Conservation (phyloP, 495 filamentous ascomycete genomes). For the Podospora tetraspora region DNA sequence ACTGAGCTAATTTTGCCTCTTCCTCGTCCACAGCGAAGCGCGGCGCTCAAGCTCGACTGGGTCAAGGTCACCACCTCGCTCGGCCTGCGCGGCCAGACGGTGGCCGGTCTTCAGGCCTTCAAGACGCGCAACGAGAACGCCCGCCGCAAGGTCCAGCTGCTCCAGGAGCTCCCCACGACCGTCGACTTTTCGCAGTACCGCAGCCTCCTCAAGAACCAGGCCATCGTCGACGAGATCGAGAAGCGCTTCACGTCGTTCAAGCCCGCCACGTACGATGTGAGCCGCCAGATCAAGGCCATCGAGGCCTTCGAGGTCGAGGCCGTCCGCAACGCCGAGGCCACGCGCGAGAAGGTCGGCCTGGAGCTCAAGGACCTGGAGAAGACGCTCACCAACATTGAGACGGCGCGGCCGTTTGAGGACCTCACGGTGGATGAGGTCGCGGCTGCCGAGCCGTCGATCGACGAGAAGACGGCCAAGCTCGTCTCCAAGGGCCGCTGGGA, state of each 20-base stretch:
- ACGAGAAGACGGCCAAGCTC: constrained; percentile 84
- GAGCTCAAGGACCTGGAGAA: constrained; percentile 88
- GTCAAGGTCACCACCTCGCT: constrained; percentile 82
- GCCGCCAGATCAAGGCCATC: constrained; percentile 91
- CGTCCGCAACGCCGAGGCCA: constrained; percentile 91
- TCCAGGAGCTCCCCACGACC: constrained; percentile 70
- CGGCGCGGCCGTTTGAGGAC: constrained; percentile 91
- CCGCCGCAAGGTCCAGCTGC: constrained; percentile 79
- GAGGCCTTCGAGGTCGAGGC: constrained; percentile 96
- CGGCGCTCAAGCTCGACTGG: constrained; percentile 99
- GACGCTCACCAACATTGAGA: constrained; percentile 96
- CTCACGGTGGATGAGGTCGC: constrained; percentile 97
- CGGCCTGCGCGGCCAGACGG: constrained; percentile 92
- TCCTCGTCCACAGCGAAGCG: constrained; percentile 69
- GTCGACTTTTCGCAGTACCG: constrained; percentile 96
- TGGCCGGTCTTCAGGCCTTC: constrained; percentile 82
- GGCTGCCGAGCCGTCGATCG: constrained; percentile 87
- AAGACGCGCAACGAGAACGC: constrained; percentile 99
- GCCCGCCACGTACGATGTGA: constrained; percentile 83
- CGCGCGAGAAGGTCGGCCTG: constrained; percentile 87
- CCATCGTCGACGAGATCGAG: constrained; percentile 94
- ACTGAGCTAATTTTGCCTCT: constrained; percentile 48
- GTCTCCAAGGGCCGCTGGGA: constrained; percentile 96
- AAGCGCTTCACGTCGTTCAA: constrained; percentile 84
- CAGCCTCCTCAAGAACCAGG: constrained; percentile 83